A percentile compares a stretch with the other conserved stretches of the same genome.
Conservation (phyloP, 805 yeast genomes). For the Candida arabinofermentans region DNA sequence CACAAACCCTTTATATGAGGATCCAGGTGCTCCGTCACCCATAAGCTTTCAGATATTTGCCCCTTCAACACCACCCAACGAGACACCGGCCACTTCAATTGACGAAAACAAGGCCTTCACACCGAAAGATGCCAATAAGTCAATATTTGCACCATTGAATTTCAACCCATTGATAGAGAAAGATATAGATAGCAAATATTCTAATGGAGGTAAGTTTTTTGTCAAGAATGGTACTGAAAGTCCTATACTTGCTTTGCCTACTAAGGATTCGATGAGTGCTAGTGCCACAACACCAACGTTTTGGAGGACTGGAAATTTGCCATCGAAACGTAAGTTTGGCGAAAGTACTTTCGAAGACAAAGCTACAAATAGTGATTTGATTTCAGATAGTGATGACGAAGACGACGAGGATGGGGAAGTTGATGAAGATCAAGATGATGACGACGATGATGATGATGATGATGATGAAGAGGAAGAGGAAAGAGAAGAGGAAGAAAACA, state of each 20-base stretch:
- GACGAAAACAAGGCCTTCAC: constrained; percentile 18
- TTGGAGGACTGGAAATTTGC: constrained; percentile 8
- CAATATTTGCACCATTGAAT: constrained; percentile 76
- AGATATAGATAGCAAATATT: constrained; percentile 80
- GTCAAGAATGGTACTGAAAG: constrained; percentile 32
- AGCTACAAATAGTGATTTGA: constrained; percentile 14
- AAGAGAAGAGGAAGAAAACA: constrained; percentile 3
- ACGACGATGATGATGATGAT: constrained; percentile 12
- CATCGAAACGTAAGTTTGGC: constrained; percentile 3
- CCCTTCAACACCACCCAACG: constrained; percentile 22
- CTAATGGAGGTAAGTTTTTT: constrained; percentile 86
- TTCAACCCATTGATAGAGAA: constrained; percentile 78
- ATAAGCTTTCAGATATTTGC: constrained; percentile 47
- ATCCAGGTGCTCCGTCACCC: constrained; percentile 85
- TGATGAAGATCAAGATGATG: constrained; percentile 15
- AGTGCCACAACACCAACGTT: constrained; percentile 23
- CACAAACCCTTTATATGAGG: constrained; percentile 55
- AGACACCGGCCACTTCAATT: constrained; percentile 6
- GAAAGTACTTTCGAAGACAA: not conserved
- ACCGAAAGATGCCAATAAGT: constrained; percentile 40
- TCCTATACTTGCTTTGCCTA: constrained; percentile 2
- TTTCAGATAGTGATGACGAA: constrained; percentile 30
- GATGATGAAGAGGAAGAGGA: constrained; percentile 10
- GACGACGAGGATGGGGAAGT: constrained; percentile 9
- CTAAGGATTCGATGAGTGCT: constrained; percentile 6